phyloP scores from a whole-genome alignment of 371 early-diverging fungal genomes.

The Sporodiniella umbellata region DNA sequence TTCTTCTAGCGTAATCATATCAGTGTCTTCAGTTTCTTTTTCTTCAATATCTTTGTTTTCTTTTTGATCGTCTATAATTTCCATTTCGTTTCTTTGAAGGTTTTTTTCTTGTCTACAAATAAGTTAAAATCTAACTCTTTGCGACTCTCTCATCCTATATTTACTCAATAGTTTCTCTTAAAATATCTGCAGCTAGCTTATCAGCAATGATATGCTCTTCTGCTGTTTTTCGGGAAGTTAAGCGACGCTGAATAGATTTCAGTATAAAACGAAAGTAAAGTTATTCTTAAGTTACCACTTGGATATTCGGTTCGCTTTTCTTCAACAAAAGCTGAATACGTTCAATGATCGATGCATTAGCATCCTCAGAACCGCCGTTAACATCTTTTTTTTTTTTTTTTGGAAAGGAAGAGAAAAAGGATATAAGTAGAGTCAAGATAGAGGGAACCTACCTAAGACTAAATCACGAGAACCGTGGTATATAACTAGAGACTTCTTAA shows the following conservation, averaged over 20 bases:
- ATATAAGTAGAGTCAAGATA: neutral
- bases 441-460: conserved; percentile 7
- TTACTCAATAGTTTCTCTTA: too few relatives aligned
- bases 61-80: too few relatives aligned
- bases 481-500: conserved; percentile 2
- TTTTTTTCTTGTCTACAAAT: neutral
- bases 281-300: conserved; percentile 12
- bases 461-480: conserved; percentile 15
- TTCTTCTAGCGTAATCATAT: too few relatives aligned
- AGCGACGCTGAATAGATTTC: too few relatives aligned
- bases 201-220: too few relatives aligned
- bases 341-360: neutral
- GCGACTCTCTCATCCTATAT: too few relatives aligned
- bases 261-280: neutral
- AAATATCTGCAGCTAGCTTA: too few relatives aligned
- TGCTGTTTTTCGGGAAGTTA: too few relatives aligned
- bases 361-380: neutral
- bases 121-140: too few relatives aligned
- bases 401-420: neutral
- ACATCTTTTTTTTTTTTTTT: conserved; percentile 1
- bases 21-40: too few relatives aligned
- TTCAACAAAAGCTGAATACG: conserved; percentile 5
- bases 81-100: neutral
- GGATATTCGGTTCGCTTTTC: neutral
- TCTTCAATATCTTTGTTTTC: too few relatives aligned